Base-by-base conservation (phyloP, 768 basidiomycete species). In the Rhizopogon vulgaris region DNA sequence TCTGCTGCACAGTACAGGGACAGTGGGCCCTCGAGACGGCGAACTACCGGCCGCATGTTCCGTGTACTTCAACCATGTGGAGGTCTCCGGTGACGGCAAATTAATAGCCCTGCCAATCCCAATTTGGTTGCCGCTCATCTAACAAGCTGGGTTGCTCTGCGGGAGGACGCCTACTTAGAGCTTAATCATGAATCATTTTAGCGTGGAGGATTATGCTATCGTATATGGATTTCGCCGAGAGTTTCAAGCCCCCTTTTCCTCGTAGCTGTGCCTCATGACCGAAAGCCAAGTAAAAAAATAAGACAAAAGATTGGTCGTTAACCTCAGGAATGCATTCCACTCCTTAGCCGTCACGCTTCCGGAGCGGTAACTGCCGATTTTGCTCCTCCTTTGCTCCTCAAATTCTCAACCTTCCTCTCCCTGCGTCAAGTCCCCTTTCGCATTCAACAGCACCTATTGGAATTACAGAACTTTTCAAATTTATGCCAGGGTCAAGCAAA, bases 401-500 rank as follows among this genome's bases (percentile, higher is more conserved):
- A 34, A 11, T 11, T 34, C 12, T 24, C 39, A 46, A 30, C 25
- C 49, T 51, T 49, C 24, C 28, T 15, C 49, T 4, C 41, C 32
- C 22, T 49, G 47, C 38, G 12, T 51, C 11, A 11, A 27, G 36
- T 25, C 48, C 52, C 48, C 38, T 38, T 22, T 52, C 17, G 1
- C 10, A 37, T 11, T 49, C 34, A 38, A 51, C 34, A 37, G 28
- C 28, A 25, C 30, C 43, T 11, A 11, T 51, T 42, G 28, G 49
- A 38, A 39, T 56, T 46, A 59, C 57, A 41, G 25, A 53, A 56
- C 41, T 51, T 47, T 52, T 47, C 45, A 54, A 61, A 63, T 63
- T 53, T 59, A 57, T 52, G 59, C 55, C 63, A 67, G 61, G 63
- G 66, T 61, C 66, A 60, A 56, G 57, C 51, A 48, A 38, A 60